A percentile compares a stretch with the other conserved stretches of the same genome.
These are phyloP conservation scores for Cudoniella acicularis DNA, from an alignment of 495 filamentous ascomycete genomes.

Conservation along the genomic window DNA sequence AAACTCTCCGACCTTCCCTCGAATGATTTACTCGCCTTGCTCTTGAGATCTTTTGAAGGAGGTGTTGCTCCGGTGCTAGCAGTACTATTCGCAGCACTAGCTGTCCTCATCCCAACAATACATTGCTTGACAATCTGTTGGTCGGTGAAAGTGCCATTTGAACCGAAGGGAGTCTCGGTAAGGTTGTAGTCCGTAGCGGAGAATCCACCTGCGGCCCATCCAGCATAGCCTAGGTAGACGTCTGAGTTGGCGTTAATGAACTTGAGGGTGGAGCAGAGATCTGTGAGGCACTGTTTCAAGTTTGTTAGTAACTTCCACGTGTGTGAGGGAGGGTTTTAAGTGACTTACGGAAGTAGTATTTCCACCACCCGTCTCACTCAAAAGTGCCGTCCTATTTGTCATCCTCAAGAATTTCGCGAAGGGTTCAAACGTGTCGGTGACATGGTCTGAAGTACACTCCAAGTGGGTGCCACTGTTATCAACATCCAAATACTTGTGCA, in stretches of 20 bases:
- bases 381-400: slow-evolving; percentile 46
- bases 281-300: slow-evolving; percentile 34
- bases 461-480: slow-evolving; percentile 51
- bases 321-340: neutral
- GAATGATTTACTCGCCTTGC: no score
- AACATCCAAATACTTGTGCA: slow-evolving; percentile 53
- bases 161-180: slow-evolving; percentile 1
- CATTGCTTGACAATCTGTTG: slow-evolving; percentile 5
- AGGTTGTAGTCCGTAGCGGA: slow-evolving; percentile 1
- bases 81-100: neutral
- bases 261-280: slow-evolving; percentile 31
- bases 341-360: slow-evolving; percentile 28
- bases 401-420: slow-evolving; percentile 42
- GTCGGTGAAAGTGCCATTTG: slow-evolving; percentile 9
- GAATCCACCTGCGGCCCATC: slow-evolving; percentile 45
- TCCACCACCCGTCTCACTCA: slow-evolving; percentile 54
- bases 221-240: slow-evolving; percentile 47
- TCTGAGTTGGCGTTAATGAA: slow-evolving; percentile 37
- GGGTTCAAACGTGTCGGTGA: slow-evolving; percentile 39
- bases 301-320: neutral
- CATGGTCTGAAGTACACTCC: slow-evolving; percentile 48
- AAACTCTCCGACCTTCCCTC: neutral
- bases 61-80: neutral
- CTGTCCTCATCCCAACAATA: slow-evolving; percentile 1
- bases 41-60: no score